Base-by-base conservation (phyloP, 352 stramenopile species). In the Pythium aristosporum region DNA sequence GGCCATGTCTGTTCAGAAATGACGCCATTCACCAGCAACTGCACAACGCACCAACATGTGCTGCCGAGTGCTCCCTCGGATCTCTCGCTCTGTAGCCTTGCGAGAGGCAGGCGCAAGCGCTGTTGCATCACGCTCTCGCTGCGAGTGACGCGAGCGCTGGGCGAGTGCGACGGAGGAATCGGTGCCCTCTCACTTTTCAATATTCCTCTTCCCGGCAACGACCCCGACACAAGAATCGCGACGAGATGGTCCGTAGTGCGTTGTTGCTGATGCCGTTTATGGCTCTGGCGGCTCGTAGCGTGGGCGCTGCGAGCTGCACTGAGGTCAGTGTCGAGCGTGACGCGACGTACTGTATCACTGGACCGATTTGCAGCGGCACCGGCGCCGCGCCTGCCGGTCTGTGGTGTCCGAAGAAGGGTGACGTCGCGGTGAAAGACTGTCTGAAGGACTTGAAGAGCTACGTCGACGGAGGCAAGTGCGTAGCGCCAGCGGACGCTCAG, bases 321-420 rank as follows among this genome's bases (percentile, higher is more conserved):
- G 61, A 88, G 21, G 77, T 91, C 37, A 89, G 77, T 13, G 82
- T 93, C 21, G 76, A 89, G 51, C 66, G 75, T 1, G 82, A 91
- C 59, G 85, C 82, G 28, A 91, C 85, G 18, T 91, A 89, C 68
- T 91, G 82, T 68, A 85, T 91, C 47, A 50, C 66, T 11, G 84
- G 80, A 25, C 69, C 79, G 2, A 77, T 91, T 47, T 93, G 84
- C 65, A 85, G 73, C 34, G 84, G 84, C 44, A 64, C 69, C 10
- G 79, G 77, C 34, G 59, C 69, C 15, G 61, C 50, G 25, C 77
- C 80, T 4, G 64, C 72, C 12, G 84, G 84, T 4, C 62, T 37
- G 21, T 53, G 73, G 34, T 93, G 84, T 36, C 84, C 84, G 5
- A 69, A 77, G 67, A 76, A 86, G 67, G 84, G 84, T 20, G 74